These are phyloP conservation scores for Populus alba DNA, from an alignment of 345 rosid species.

Conservation along the genomic window DNA sequence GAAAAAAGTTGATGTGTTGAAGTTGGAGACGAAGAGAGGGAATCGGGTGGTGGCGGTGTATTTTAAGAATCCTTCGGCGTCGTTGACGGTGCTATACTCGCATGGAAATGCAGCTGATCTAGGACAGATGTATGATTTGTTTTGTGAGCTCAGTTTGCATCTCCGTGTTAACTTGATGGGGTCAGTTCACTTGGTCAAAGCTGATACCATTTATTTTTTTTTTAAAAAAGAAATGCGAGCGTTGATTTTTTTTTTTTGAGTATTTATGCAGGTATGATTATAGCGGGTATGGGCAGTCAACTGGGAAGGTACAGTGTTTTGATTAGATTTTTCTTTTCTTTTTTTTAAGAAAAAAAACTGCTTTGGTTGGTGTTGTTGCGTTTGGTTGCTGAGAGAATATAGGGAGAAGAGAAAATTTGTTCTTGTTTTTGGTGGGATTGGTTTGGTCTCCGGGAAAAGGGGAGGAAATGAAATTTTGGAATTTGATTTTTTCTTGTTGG, in stretches of 20 bases:
- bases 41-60: constrained; percentile 78
- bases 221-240: neutral
- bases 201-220: neutral
- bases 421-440: neutral
- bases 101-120: constrained; percentile 99
- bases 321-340: neutral
- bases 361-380: neutral
- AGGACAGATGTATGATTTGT: constrained; percentile 84
- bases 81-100: constrained; percentile 71
- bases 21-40: constrained; percentile 70
- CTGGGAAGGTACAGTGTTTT: constrained; percentile 61
- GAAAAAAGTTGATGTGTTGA: constrained; percentile 66
- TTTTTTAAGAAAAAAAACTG: no score
- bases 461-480: neutral
- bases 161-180: constrained; percentile 88
- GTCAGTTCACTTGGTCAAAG: constrained; percentile 31
- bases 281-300: constrained; percentile 84
- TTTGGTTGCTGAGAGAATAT: neutral
- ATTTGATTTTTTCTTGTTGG: neutral
- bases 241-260: neutral
- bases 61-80: constrained; percentile 71
- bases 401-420: neutral
- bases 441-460: neutral
- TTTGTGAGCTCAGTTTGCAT: constrained; percentile 66
- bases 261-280: constrained; percentile 73